phyloP scores from a whole-genome alignment of 768 basidiomycete species.

The Coprinellus micaceus region DNA sequence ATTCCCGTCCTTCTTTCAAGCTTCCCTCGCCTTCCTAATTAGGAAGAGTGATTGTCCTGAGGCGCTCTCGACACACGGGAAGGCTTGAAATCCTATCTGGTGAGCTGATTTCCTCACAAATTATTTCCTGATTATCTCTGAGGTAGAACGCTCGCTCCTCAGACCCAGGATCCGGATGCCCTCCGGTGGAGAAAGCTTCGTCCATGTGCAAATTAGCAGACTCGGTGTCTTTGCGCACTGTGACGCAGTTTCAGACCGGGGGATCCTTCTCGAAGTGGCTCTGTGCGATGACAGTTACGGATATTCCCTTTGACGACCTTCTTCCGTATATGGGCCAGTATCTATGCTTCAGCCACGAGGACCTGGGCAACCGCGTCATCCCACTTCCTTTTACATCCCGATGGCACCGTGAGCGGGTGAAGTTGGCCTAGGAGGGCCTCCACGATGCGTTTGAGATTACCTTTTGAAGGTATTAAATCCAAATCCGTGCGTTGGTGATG shows the following conservation, averaged over 20 bases:
- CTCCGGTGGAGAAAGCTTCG: neutral
- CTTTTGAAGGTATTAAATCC: neutral
- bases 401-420: neutral
- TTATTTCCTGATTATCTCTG: neutral
- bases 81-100: neutral
- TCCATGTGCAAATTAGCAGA: neutral
- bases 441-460: slow-evolving; percentile 1
- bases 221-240: neutral
- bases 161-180: neutral
- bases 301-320: slow-evolving; percentile 3
- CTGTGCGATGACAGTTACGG: neutral
- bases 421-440: neutral
- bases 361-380: neutral
- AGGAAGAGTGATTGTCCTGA: slow-evolving; percentile 6
- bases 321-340: neutral
- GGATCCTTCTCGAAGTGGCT: neutral
- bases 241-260: neutral
- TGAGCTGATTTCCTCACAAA: neutral
- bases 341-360: neutral
- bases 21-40: slow-evolving; percentile 2
- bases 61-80: neutral
- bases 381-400: neutral
- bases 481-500: neutral
- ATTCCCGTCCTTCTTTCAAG: neutral
- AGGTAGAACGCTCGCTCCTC: neutral